Base-by-base conservation (phyloP, 768 basidiomycete genomes). In the Pleurotus djamor region DNA sequence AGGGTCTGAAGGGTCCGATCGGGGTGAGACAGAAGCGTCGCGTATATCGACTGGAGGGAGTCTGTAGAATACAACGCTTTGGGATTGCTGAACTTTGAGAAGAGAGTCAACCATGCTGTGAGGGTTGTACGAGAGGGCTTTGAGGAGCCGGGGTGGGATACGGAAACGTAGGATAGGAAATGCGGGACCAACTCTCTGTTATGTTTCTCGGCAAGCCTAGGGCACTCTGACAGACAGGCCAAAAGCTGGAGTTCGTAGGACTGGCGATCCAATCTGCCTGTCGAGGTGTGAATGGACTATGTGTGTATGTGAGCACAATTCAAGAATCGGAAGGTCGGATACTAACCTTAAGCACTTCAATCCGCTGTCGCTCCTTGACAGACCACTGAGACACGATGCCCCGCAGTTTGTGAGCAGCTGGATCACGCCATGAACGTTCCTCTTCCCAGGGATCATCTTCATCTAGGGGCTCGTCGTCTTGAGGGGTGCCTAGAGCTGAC, bases 21-120 rank as follows among this genome's bases (percentile, higher is more conserved):
- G 2, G 95, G 92, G 62, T 94, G 88, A 4, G 94, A 88, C 21
- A 98, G 81, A 17, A 92, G 80, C n/a, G 82, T 74, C 12, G 80
- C 79, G 72, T 95, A 96, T 21, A 94, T 68, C 1, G 76, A 52
- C 44, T 81, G 83, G 4, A 98, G 78, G 0, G 79, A 79, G 7
- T 88, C 81, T 0, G 91, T 83, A 5, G 84, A 79, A 67, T 86
- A 82, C 1, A 96, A 76, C 0, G 94, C 92, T 73, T 93, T 96
- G n/a, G 96, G 96, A 67, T 98, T 98, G 65, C 76, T 76, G 69
- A 99, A 92, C 69, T 95, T 96, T 52, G 91, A 82, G 71, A 98
- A 92, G 9, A 98, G 80, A 16, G 83, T 83, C 32, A 98, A 84
- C 87, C 92, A 98, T 0, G 84, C 78, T 13, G 74, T 74, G 8